Conservation (phyloP, 1,139 yeast species). For the Diutina rugosa region DNA sequence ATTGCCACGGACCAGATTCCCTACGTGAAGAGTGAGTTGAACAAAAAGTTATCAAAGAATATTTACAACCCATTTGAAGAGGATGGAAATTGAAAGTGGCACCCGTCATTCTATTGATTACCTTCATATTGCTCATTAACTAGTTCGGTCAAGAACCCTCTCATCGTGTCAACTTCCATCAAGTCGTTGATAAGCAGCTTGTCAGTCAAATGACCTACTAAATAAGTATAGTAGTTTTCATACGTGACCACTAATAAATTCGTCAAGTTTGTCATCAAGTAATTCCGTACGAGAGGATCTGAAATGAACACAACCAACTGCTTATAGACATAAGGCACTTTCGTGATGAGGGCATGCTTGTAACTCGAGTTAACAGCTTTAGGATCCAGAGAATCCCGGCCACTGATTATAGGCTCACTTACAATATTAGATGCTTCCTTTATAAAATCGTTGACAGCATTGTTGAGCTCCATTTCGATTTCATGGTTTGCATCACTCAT, state of each 20-base stretch:
- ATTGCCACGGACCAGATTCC: conserved; percentile 69
- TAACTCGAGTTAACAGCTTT: conserved; percentile 13
- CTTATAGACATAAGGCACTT: conserved; percentile 41
- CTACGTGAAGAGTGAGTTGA: conserved; percentile 65
- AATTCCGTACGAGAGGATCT: conserved; percentile 19
- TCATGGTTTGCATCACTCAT: conserved; percentile 80
- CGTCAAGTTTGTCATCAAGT: conserved; percentile 19
- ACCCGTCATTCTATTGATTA: not conserved
- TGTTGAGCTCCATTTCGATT: conserved; percentile 59
- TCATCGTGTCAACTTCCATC: not conserved
- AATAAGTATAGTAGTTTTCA: conserved; percentile 15
- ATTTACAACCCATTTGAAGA: conserved; percentile 78
- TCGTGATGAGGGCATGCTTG: conserved; percentile 34
- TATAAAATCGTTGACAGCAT: conserved; percentile 52
- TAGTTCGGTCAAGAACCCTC: not conserved
- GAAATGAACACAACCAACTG: conserved; percentile 37
- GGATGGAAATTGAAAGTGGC: not conserved
- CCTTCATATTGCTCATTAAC: not conserved
- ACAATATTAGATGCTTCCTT: conserved; percentile 24
- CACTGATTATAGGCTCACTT: conserved; percentile 18
- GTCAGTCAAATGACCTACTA: conserved; percentile 9
- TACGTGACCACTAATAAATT: conserved; percentile 18
- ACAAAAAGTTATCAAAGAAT: conserved; percentile 63
- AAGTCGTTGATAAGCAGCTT: not conserved
- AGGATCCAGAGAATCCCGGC: conserved; percentile 11